phyloP scores from a whole-genome alignment of 257 asterid genomes.

The Forsythia suspensa region DNA sequence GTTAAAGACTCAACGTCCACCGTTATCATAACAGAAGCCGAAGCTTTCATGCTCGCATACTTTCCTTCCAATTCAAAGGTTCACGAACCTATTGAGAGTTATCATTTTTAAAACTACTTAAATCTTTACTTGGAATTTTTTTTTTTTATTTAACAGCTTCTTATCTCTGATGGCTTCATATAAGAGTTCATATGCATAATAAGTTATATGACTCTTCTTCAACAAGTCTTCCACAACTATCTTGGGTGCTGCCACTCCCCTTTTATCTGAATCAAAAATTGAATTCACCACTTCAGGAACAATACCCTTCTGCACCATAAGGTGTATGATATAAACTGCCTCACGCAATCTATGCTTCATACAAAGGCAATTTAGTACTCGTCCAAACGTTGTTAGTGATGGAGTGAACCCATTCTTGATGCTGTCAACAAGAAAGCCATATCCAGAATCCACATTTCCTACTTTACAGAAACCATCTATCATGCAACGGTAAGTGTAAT shows the following conservation, averaged over 20 bases:
- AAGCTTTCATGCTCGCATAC: conserved; percentile 17
- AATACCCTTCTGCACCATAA: conserved; percentile 73
- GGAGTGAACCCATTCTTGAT: conserved; percentile 59
- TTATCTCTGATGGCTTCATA: conserved; percentile 75
- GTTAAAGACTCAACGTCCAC: conserved; percentile 10
- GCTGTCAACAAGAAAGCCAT: conserved; percentile 50
- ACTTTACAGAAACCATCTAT: conserved; percentile 81
- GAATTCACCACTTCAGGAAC: conserved; percentile 72
- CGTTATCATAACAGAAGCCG: conserved; percentile 19
- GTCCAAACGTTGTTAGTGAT: conserved; percentile 62
- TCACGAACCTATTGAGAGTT: conserved; percentile 13
- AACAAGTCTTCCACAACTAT: conserved; percentile 76
- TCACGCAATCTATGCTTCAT: conserved; percentile 60
- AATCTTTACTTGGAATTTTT: conserved; percentile 22
- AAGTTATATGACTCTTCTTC: conserved; percentile 70
- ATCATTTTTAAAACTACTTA: conserved; percentile 19
- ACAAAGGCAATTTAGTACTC: conserved; percentile 75
- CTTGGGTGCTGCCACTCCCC: conserved; percentile 81
- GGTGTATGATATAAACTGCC: conserved; percentile 61
- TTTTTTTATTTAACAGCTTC: conserved; percentile 44
- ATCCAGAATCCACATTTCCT: conserved; percentile 62
- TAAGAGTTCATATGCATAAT: conserved; percentile 68
- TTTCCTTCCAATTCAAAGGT: conserved; percentile 9
- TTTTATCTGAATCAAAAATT: conserved; percentile 75
- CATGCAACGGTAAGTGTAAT: conserved; percentile 73